Evolutionary conservation across 805 yeast species (phyloP), one percentile per base, ranked within the genome.

Genomic region (Wickerhamomyces ciferrii): DNA sequence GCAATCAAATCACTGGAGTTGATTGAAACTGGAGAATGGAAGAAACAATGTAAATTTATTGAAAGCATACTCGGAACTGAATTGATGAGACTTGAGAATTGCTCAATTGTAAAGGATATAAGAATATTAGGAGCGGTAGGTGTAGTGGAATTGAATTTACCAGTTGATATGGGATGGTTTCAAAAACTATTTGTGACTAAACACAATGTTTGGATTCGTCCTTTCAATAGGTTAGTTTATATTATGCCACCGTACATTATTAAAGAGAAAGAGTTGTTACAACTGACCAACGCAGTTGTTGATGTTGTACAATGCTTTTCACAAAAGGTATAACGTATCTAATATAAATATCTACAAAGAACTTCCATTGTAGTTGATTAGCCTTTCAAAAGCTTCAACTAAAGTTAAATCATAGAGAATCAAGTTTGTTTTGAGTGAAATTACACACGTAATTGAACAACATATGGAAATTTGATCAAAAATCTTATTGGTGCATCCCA

Each of bases 211-310:
- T 55, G 56, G 46, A 50, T 59, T 38, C 45, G 62, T 21, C 62
- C 63, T 2, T 59, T 59, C 50, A 53, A 50, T 17, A 50, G 44
- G 17, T 46, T 59, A 23, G 47, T 54, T 21, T 59, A 59, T 44
- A 48, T 59, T n/a, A 58, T 59, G 62, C 63, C 63, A 9, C 63
- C 63, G 13, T 59, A 55, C 44, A 46, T 58, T 14, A 58, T 58
- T 13, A 41, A 56, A 5, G 27, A 41, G 21, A 45, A 46, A 13
- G 58, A 57, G 25, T 41, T 59, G 15, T 43, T 45, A 1, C 42
- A 27, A 25, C 43, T 53, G 5, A 48, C 48, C 18, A 37, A 40
- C 8, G 51, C 48, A 6, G 19, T 53, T 15, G 41, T 43, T 4
- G 52, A 47, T 20, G 49, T 48, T 4, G 31, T 27, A 4, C 31